phyloP scores from a whole-genome alignment of 2,329 filamentous ascomycete species.

The Fusarium begoniae region DNA sequence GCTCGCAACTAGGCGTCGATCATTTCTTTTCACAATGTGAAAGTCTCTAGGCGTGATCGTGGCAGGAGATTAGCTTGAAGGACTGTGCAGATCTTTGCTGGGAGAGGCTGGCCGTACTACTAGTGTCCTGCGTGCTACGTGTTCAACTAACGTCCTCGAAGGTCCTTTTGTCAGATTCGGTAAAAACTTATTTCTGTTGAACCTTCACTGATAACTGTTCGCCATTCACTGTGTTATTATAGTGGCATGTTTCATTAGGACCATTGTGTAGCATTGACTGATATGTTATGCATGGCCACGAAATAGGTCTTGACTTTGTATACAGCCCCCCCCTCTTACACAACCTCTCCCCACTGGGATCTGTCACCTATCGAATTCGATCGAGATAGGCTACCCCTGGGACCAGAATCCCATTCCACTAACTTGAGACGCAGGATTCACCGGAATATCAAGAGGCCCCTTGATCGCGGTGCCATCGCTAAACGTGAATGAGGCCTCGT shows the following conservation, averaged over 20 bases:
- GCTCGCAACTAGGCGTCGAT: not conserved
- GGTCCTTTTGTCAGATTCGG: too few relatives aligned
- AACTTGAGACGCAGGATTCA: not conserved
- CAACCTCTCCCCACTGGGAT: too few relatives aligned
- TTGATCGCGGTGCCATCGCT: not conserved
- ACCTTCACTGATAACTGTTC: not conserved
- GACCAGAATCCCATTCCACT: rapidly evolving
- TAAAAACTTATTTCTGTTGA: not conserved
- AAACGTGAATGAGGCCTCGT: not conserved
- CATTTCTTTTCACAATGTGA: not conserved
- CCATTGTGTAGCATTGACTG: not conserved
- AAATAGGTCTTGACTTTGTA: not conserved
- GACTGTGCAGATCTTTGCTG: not conserved
- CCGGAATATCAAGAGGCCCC: not conserved
- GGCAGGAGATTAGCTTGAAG: not conserved
- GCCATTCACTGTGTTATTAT: too few relatives aligned
- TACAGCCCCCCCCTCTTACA: too few relatives aligned
- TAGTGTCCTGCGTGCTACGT: not conserved
- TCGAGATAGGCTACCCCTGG: not conserved
- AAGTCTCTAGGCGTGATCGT: too few relatives aligned
- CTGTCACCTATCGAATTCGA: rapidly evolving
- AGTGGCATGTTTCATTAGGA: rapidly evolving
- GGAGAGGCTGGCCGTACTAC: not conserved
- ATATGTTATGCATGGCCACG: not conserved
- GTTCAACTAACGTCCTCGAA: not conserved